phyloP scores from a whole-genome alignment of 257 asterid species.

The Nicotiana sylvestris region DNA sequence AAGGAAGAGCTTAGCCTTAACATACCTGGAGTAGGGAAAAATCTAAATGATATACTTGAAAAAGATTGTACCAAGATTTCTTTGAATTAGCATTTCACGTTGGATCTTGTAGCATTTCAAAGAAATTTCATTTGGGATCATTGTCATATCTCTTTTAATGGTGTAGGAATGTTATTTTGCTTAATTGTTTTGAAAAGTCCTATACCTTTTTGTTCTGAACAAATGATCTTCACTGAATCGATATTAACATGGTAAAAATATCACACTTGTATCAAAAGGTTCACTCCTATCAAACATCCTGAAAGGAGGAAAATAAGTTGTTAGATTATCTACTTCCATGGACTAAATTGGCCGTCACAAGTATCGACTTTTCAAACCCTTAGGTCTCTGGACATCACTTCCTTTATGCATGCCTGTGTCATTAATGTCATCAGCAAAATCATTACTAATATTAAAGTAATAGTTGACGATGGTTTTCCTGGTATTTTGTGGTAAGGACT shows the following conservation, averaged over 20 bases:
- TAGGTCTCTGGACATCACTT: constrained; percentile 20
- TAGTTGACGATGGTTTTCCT: constrained; percentile 39
- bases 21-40: too few relatives aligned
- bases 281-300: background rate
- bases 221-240: background rate
- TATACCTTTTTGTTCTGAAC: background rate
- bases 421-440: constrained; percentile 28
- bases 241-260: background rate
- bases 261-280: background rate
- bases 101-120: too few relatives aligned
- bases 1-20: too few relatives aligned
- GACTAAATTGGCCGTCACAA: constrained; percentile 23
- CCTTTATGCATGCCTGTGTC: constrained; percentile 22
- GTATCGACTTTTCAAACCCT: constrained; percentile 32
- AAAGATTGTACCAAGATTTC: too few relatives aligned
- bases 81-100: too few relatives aligned
- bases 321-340: background rate
- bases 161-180: too few relatives aligned
- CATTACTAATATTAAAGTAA: constrained; percentile 64
- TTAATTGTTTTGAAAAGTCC: too few relatives aligned
- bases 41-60: too few relatives aligned
- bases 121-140: too few relatives aligned
- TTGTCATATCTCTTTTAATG: too few relatives aligned
- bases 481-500: constrained; percentile 37
- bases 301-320: background rate